A percentile compares a stretch with the other conserved stretches of the same genome.
Evolutionary conservation across 352 stramenopile species (phyloP).

Genomic region (Globisporangium acanthophoron): DNA sequence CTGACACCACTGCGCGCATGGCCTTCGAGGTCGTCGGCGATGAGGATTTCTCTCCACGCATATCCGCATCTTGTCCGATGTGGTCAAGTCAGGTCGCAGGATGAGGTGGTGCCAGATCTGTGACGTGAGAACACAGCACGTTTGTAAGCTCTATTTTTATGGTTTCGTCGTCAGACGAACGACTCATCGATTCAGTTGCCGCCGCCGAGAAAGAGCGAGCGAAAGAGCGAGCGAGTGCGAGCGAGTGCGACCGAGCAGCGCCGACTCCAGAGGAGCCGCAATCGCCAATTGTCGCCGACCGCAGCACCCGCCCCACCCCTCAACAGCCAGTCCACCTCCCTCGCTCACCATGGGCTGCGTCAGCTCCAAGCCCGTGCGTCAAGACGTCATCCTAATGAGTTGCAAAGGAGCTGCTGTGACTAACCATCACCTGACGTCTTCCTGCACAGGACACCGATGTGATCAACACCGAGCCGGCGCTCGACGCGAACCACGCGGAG

Average conservation of each 20-base stretch:
- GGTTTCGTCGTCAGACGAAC: background rate
- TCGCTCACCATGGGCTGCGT: constrained; percentile 53
- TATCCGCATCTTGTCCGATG: background rate
- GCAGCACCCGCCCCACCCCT: constrained; percentile 11
- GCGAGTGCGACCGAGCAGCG: background rate
- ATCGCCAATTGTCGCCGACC: constrained; percentile 11
- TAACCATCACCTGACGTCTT: background rate
- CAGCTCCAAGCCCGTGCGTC: constrained; percentile 63
- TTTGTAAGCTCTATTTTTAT: constrained; percentile 9
- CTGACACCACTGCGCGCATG: background rate
- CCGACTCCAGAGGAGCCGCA: background rate
- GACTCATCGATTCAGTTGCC: constrained; percentile 5
- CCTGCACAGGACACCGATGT: constrained; percentile 26
- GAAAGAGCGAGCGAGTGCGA: background rate
- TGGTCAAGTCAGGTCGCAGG: background rate
- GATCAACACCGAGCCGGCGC: constrained; percentile 32
- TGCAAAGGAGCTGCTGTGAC: too few relatives aligned
- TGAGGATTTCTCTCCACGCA: too few relatives aligned
- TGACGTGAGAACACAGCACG: constrained; percentile 8
- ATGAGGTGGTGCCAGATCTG: constrained; percentile 1
- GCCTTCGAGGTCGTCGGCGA: background rate
- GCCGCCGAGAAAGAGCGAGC: background rate
- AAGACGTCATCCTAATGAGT: too few relatives aligned
- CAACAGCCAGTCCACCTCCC: constrained; percentile 2
- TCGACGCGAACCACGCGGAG: constrained; percentile 27